phyloP scores from a whole-genome alignment of 192 early-diverging fungal species.

The Spizellomyces sp. region DNA sequence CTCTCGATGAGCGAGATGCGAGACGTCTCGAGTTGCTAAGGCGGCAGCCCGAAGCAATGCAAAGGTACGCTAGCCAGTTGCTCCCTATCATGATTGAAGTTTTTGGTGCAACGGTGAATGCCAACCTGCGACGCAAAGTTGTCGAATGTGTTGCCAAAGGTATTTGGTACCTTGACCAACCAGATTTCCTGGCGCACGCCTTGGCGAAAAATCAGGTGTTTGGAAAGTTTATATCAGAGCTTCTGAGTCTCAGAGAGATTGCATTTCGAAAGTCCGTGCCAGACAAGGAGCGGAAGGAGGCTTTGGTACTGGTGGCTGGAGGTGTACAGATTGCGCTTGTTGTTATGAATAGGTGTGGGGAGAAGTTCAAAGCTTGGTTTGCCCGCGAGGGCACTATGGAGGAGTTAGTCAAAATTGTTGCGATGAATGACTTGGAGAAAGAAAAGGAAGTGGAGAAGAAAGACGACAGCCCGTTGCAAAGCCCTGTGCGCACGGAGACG shows the following conservation, averaged over 20 bases:
- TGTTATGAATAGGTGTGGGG: slow-evolving; percentile 65
- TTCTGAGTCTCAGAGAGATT: slow-evolving; percentile 35
- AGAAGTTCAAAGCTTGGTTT: slow-evolving; percentile 59
- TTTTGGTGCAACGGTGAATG: slow-evolving; percentile 68
- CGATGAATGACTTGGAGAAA: slow-evolving; percentile 3
- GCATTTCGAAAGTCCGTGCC: slow-evolving; percentile 37
- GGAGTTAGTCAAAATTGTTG: slow-evolving; percentile 15
- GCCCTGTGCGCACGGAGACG: background rate
- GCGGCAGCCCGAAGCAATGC: slow-evolving; percentile 1
- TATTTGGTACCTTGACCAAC: slow-evolving; percentile 48
- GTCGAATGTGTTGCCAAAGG: slow-evolving; percentile 61
- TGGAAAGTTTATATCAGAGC: slow-evolving; percentile 56
- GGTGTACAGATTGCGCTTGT: slow-evolving; percentile 66
- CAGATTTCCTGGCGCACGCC: slow-evolving; percentile 41
- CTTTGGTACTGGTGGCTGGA: slow-evolving; percentile 48
- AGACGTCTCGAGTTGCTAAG: slow-evolving; percentile 29
- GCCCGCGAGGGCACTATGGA: slow-evolving; percentile 72
- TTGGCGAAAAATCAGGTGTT: slow-evolving; percentile 49
- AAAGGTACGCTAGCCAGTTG: slow-evolving; percentile 30
- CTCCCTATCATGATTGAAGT: slow-evolving; percentile 75
- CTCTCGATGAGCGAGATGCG: background rate
- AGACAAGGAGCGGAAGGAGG: slow-evolving; percentile 45
- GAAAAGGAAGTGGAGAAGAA: background rate
- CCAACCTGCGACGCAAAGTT: slow-evolving; percentile 52
- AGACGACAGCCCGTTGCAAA: background rate